Evolutionary conservation across 345 rosid genomes (phyloP), one percentile per base, ranked within the genome.

Genomic region (Eucalyptus cloeziana): DNA sequence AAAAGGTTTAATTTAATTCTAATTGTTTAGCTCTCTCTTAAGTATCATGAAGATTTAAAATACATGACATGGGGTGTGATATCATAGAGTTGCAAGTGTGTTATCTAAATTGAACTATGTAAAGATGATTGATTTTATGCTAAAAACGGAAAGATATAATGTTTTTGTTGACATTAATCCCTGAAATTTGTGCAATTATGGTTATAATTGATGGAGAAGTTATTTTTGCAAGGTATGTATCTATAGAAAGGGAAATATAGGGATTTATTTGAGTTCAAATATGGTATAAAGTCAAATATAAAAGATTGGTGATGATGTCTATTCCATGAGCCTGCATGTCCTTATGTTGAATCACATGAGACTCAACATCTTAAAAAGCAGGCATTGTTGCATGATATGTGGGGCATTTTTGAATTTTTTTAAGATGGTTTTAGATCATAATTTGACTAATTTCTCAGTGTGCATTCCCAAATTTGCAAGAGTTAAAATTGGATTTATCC

Each of bases 21-120:
- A 2, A 64, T 64, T 19, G 17, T 14, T 64, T 3, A 7, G 1
- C 10, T 13, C 37, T n/a, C 37, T 64, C 71, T 64, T 30, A 64
- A 30, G 3, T 4, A 64, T 31, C 71, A 30, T 64, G 19, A 64
- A 64, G 3, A 64, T 64, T 64, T 30, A 14, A 13, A 30, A 64
- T 64, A 30, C 3, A 0, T n/a, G 71, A 31, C 9, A 64, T 30
- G n/a, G 1, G 13, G n/a, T 58, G 64, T 58, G 64, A 58, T 58
- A 3, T 25, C 0, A 58, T 0, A 0, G 4, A 58, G n/a, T 3
- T 5, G 7, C 14, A 24, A 58, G 10, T 2, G 40, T 14, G 37
- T n/a, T 64, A 64, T 13, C 5, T 64, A 60, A 60, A 2, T 64
- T 64, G 19, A 3, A 30, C 37, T 13, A 12, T 13, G 5, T 6